Conservation (phyloP, 2,329 filamentous ascomycete genomes). For the Cytospora mali region DNA sequence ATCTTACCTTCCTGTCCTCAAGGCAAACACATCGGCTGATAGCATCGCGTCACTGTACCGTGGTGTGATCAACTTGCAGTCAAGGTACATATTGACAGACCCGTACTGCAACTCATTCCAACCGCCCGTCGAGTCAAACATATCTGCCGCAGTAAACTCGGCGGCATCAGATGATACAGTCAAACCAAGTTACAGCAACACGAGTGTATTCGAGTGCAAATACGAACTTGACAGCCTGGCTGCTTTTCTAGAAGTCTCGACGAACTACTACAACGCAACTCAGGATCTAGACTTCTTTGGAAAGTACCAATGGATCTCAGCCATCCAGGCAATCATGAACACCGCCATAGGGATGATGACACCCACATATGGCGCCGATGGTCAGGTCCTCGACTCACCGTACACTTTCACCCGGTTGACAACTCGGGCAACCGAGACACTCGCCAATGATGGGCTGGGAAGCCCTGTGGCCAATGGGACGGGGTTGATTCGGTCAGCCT, state of each 20-base stretch:
- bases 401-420: slow-evolving; percentile 81
- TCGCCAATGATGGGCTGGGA: slow-evolving; percentile 74
- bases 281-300: slow-evolving; percentile 74
- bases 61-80: slow-evolving; percentile 76
- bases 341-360: slow-evolving; percentile 71
- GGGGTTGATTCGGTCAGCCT: slow-evolving; percentile 82
- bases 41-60: slow-evolving; percentile 70
- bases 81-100: slow-evolving; percentile 66
- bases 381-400: slow-evolving; percentile 57
- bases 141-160: slow-evolving; percentile 59
- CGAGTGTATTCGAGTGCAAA: slow-evolving; percentile 89
- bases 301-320: slow-evolving; percentile 70
- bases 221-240: slow-evolving; percentile 92
- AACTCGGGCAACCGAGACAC: slow-evolving; percentile 76
- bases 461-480: slow-evolving; percentile 80
- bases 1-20: slow-evolving; percentile 69
- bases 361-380: slow-evolving; percentile 69
- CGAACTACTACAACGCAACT: slow-evolving; percentile 77
- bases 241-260: slow-evolving; percentile 79
- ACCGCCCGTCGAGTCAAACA: slow-evolving; percentile 74
- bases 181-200: slow-evolving; percentile 67
- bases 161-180: slow-evolving; percentile 62
- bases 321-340: slow-evolving; percentile 69
- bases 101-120: slow-evolving; percentile 97
- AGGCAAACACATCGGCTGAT: slow-evolving; percentile 48